Conservation (phyloP, 169 alveolate genomes). For the Plasmodium sp. region DNA sequence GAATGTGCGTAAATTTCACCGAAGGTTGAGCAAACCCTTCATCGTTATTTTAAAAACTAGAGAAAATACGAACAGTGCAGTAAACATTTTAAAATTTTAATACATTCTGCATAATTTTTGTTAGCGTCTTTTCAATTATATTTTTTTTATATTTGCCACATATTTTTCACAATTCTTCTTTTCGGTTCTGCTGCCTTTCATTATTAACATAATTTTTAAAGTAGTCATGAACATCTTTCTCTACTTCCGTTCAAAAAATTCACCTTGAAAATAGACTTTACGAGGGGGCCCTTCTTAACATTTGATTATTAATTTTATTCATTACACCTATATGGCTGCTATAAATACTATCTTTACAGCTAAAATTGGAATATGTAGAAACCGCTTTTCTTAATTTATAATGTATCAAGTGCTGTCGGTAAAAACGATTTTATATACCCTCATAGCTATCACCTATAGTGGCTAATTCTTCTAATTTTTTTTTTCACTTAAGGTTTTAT, state of each 20-base stretch:
- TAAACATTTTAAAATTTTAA: too few relatives aligned
- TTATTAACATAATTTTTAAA: not conserved
- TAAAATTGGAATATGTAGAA: not conserved
- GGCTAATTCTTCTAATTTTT: too few relatives aligned
- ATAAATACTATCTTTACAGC: not conserved
- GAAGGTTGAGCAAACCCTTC: too few relatives aligned
- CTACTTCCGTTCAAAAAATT: not conserved
- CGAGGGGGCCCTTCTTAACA: not conserved
- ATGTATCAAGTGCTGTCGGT: not conserved
- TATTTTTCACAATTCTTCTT: not conserved
- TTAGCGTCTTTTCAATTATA: too few relatives aligned
- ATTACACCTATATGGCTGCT: not conserved
- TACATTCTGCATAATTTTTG: too few relatives aligned
- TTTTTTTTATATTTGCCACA: not conserved
- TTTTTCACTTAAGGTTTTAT: too few relatives aligned
- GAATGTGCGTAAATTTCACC: too few relatives aligned
- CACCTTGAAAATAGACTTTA: not conserved
- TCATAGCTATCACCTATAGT: too few relatives aligned
- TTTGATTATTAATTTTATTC: not conserved
- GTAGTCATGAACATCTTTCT: not conserved
- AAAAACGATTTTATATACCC: not conserved
- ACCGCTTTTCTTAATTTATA: not conserved
- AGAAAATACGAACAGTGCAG: too few relatives aligned
- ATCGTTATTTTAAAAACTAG: too few relatives aligned
- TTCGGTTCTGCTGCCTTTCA: not conserved